phyloP scores from a whole-genome alignment of 768 basidiomycete genomes.

The Leucocoprinus leucothites region DNA sequence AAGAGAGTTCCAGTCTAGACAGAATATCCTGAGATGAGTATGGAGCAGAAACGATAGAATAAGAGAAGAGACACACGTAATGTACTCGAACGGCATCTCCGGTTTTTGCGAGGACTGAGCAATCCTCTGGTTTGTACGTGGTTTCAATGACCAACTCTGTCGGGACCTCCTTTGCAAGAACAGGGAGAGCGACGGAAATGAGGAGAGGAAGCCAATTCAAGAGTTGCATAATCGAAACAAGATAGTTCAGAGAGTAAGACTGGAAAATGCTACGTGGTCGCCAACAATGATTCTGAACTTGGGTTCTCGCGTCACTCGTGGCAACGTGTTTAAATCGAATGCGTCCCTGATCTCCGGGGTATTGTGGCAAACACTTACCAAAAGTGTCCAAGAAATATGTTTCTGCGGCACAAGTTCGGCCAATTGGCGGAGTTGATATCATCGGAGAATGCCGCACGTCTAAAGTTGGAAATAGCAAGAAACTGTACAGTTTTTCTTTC shows the following conservation, averaged over 20 bases:
- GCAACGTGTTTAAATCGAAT: neutral
- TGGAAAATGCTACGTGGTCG: constrained; percentile 1
- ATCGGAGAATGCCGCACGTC: neutral
- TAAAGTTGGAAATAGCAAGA: neutral
- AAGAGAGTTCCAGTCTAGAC: constrained; percentile 77
- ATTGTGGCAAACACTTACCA: neutral
- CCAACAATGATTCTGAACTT: neutral
- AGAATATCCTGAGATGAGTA: too few species aligned
- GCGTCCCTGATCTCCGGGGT: neutral
- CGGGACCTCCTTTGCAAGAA: constrained; percentile 40
- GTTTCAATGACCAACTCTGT: constrained; percentile 60
- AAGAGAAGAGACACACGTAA: constrained; percentile 48
- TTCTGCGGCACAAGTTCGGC: neutral
- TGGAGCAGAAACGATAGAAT: too few species aligned
- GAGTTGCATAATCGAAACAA: constrained; percentile 43
- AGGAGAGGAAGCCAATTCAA: constrained; percentile 46
- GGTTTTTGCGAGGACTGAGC: constrained; percentile 48
- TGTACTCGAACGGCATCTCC: constrained; percentile 73
- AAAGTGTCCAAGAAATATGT: neutral
- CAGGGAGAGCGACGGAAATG: constrained; percentile 38
- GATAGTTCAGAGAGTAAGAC: too few species aligned
- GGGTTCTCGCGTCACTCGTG: neutral
- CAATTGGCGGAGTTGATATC: neutral
- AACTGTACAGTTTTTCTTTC: constrained; percentile 37
- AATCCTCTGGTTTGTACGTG: constrained; percentile 56